Percentiles rank a stretch among this genome's conserved stretches.
These are phyloP conservation scores for Planoprotostelium fungivorum DNA, from an alignment of 78 protist genomes.

Conservation along the genomic window DNA sequence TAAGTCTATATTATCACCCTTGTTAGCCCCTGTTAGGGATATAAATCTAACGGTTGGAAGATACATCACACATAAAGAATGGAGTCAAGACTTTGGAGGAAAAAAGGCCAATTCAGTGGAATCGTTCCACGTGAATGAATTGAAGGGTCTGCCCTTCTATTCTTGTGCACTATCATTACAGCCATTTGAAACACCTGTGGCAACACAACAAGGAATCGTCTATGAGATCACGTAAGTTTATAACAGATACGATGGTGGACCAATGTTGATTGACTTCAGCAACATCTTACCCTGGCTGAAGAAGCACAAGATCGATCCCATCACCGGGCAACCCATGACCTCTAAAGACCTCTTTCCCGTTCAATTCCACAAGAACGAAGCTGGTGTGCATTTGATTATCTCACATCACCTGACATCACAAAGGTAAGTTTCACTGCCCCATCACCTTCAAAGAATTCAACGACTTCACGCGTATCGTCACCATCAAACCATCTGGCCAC, in stretches of 20 bases:
- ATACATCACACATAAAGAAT: constrained; percentile 50
- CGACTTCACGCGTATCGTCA: constrained; percentile 80
- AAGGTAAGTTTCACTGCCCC: constrained; percentile 83
- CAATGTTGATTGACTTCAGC: constrained; percentile 4
- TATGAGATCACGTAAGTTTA: constrained; percentile 57
- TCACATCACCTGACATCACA: background rate
- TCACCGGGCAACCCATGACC: constrained; percentile 75
- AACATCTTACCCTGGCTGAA: constrained; percentile 79
- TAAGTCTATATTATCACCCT: background rate
- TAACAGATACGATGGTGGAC: background rate
- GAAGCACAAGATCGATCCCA: constrained; percentile 73
- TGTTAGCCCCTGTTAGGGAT: background rate
- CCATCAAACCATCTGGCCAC: constrained; percentile 72
- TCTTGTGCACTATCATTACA: constrained; percentile 76
- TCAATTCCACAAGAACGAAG: constrained; percentile 46
- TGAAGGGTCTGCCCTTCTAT: constrained; percentile 65
- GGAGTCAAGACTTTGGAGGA: constrained; percentile 64
- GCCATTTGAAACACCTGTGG: constrained; percentile 70
- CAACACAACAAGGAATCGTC: constrained; percentile 71
- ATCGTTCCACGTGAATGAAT: background rate
- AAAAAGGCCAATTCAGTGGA: constrained; percentile 12
- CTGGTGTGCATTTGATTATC: constrained; percentile 16
- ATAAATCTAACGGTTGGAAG: too few species aligned
- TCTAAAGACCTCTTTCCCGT: constrained; percentile 60
- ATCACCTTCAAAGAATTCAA: constrained; percentile 79